phyloP scores from a whole-genome alignment of 257 asterid species.

The Jasminum sambac region DNA sequence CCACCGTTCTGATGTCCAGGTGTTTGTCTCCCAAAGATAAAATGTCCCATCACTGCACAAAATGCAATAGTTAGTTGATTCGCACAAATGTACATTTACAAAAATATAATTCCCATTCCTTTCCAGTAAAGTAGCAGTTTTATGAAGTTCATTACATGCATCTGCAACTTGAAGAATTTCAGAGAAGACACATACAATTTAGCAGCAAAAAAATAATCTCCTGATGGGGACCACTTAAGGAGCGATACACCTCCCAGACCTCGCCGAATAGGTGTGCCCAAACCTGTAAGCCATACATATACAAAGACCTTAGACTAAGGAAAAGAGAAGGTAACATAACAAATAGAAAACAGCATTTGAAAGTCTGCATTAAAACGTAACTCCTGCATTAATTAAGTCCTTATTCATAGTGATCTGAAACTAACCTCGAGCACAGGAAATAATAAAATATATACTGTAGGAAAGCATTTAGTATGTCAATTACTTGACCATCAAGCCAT shows the following conservation, averaged over 20 bases:
- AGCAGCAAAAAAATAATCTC: conserved; percentile 87
- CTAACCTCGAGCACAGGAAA: conserved; percentile 3
- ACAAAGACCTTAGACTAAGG: conserved; percentile 5
- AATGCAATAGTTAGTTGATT: conserved; percentile 12
- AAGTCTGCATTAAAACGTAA: background rate
- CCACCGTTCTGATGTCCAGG: conserved; percentile 99
- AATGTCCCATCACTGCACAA: conserved; percentile 89
- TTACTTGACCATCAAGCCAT: background rate
- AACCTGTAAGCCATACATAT: conserved; percentile 48
- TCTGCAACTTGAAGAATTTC: conserved; percentile 17
- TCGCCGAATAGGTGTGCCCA: conserved; percentile 91
- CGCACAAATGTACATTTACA: background rate
- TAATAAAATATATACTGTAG: conserved; percentile 12
- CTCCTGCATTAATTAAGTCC: background rate
- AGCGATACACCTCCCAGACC: conserved; percentile 97
- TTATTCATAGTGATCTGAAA: background rate
- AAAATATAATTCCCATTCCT: background rate
- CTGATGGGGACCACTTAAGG: conserved; percentile 97
- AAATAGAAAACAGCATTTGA: conserved; percentile 4
- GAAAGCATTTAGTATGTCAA: background rate
- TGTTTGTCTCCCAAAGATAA: conserved; percentile 97
- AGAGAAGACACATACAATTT: conserved; percentile 65
- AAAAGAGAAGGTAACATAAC: conserved; percentile 14
- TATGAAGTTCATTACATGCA: conserved; percentile 17
- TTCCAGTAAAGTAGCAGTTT: conserved; percentile 19